phyloP scores from a whole-genome alignment of 2,329 filamentous ascomycete genomes.

The Aspergillus costaricaensis region DNA sequence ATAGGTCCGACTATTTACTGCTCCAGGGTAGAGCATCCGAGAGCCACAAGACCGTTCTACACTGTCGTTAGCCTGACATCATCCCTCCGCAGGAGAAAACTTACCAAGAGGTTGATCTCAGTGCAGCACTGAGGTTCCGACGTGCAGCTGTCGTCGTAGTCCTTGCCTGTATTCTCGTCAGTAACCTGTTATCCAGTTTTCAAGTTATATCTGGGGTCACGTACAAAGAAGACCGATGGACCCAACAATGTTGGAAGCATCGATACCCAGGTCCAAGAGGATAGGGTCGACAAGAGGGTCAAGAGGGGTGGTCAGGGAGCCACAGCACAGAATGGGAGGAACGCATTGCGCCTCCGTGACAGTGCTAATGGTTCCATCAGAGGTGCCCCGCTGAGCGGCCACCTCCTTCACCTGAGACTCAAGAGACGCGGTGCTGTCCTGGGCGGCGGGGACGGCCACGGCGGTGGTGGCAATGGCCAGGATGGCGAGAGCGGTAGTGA shows the following conservation, averaged over 20 bases:
- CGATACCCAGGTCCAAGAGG: constrained; percentile 24
- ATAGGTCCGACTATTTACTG: not conserved
- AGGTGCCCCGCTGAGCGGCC: constrained; percentile 14
- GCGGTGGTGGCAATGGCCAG: constrained; percentile 31
- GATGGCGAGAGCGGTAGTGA: constrained; percentile 30
- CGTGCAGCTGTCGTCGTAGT: constrained; percentile 25
- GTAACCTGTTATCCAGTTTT: not conserved
- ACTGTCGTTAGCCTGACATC: constrained; percentile 5
- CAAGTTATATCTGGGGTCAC: too few species aligned
- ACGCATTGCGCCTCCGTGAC: constrained; percentile 20
- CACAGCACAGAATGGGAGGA: constrained; percentile 30
- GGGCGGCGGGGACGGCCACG: constrained; percentile 27
- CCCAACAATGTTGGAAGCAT: constrained; percentile 28
- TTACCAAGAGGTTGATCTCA: constrained; percentile 33
- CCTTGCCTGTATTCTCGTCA: constrained; percentile 23
- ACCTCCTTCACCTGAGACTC: constrained; percentile 20
- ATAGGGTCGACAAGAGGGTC: constrained; percentile 31
- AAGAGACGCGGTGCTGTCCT: constrained; percentile 15
- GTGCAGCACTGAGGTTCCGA: constrained; percentile 33
- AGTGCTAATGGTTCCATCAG: constrained; percentile 14
- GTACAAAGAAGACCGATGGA: constrained; percentile 33
- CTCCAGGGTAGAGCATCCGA: constrained; percentile 22
- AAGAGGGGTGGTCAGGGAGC: constrained; percentile 30
- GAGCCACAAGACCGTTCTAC: constrained; percentile 29
- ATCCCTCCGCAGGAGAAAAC: not conserved